These are phyloP conservation scores for Tuber magnatum DNA, from an alignment of 495 filamentous ascomycete genomes.

Conservation along the genomic window DNA sequence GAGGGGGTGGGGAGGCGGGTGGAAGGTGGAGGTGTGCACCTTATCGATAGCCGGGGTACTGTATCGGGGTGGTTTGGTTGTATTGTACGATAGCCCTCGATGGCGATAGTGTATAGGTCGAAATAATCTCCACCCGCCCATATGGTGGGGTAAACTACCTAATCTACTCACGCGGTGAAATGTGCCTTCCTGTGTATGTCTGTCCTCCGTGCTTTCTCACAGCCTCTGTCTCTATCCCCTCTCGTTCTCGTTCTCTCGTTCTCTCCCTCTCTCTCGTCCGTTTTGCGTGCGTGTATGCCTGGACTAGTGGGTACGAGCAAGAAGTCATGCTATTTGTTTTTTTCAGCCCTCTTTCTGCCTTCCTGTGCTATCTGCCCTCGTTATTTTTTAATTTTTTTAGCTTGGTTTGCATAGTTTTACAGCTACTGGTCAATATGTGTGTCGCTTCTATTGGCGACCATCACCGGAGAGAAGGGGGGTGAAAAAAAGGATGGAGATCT, in stretches of 20 bases:
- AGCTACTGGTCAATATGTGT: neutral
- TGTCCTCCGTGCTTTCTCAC: neutral
- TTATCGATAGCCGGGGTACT: neutral
- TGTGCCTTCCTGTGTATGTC: neutral
- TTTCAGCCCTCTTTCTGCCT: constrained; percentile 4
- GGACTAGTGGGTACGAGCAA: neutral
- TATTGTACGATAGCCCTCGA: neutral
- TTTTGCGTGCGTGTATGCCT: neutral
- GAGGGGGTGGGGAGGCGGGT: neutral
- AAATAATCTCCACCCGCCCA: neutral
- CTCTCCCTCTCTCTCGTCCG: neutral
- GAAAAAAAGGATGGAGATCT: neutral
- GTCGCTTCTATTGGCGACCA: neutral
- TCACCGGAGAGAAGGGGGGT: neutral
- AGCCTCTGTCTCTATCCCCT: neutral
- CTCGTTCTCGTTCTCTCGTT: neutral
- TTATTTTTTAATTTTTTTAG: neutral
- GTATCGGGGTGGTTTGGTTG: neutral
- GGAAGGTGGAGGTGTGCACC: neutral
- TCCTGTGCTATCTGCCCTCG: neutral
- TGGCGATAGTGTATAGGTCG: neutral
- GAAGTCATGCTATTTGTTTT: neutral
- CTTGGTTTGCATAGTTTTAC: neutral
- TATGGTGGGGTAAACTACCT: neutral
- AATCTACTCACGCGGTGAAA: neutral